These are phyloP conservation scores for Penicillium silybi DNA, from an alignment of 495 filamentous ascomycete species.

Conservation along the genomic window DNA sequence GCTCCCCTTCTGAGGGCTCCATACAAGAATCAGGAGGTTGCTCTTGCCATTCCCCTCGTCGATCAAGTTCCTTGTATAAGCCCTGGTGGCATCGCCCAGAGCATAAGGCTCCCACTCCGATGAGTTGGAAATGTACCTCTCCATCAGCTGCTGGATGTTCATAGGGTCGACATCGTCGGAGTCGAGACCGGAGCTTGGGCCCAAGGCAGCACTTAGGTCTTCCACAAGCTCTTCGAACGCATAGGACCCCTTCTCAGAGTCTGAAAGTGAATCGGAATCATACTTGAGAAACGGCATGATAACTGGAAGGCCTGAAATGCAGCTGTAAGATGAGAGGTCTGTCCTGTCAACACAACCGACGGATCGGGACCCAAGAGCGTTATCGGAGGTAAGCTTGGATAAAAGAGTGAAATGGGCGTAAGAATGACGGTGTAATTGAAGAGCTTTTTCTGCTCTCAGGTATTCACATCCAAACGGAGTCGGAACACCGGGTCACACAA, in stretches of 20 bases:
- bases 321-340: neutral
- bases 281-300: slow-evolving; percentile 36
- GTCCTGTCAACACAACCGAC: neutral
- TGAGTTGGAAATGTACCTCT: slow-evolving; percentile 60
- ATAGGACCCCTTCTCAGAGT: slow-evolving; percentile 20
- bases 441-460: neutral
- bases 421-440: neutral
- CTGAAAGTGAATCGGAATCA: slow-evolving; percentile 4
- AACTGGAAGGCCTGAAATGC: neutral
- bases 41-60: slow-evolving; percentile 89
- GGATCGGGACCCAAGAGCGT: slow-evolving; percentile 1
- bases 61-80: slow-evolving; percentile 85
- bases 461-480: neutral
- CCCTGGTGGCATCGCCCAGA: slow-evolving; percentile 56
- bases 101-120: slow-evolving; percentile 72
- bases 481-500: neutral
- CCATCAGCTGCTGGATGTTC: slow-evolving; percentile 65
- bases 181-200: slow-evolving; percentile 72
- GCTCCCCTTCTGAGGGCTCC: slow-evolving; percentile 81
- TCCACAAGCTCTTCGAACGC: slow-evolving; percentile 69
- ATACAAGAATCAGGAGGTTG: slow-evolving; percentile 88
- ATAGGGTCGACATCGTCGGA: slow-evolving; percentile 73
- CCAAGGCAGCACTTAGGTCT: slow-evolving; percentile 66
- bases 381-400: slow-evolving; percentile 15
- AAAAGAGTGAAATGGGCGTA: neutral